These are phyloP conservation scores for Penicillium hordei DNA, from an alignment of 2,329 filamentous ascomycete genomes.

Conservation along the genomic window DNA sequence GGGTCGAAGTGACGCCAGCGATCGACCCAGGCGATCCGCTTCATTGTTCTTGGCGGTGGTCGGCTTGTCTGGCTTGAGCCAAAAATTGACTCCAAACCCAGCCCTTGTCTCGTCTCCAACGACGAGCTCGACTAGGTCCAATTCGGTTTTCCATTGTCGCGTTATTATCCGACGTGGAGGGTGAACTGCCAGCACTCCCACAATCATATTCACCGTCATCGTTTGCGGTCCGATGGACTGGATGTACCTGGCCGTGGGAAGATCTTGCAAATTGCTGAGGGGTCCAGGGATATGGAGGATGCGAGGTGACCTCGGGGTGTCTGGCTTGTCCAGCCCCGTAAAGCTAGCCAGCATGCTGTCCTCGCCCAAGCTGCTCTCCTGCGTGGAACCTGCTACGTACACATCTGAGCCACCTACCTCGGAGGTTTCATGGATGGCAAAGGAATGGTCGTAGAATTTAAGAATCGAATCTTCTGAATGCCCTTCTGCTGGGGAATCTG, in stretches of 20 bases:
- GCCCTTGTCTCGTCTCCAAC: slow-evolving; percentile 82
- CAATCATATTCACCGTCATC: slow-evolving; percentile 78
- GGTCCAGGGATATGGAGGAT: slow-evolving; percentile 43
- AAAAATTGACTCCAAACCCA: slow-evolving; percentile 81
- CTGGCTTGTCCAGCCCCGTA: slow-evolving; percentile 8
- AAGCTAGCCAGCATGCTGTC: slow-evolving; percentile 18
- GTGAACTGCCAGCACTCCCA: slow-evolving; percentile 71
- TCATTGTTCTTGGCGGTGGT: slow-evolving; percentile 15
- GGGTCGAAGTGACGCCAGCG: slow-evolving; percentile 54
- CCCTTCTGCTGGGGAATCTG: neutral
- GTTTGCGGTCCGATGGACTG: slow-evolving; percentile 72
- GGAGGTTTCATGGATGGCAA: slow-evolving; percentile 65
- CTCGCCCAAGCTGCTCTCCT: slow-evolving; percentile 27
- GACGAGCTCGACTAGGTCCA: slow-evolving; percentile 71
- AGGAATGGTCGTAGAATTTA: slow-evolving; percentile 76
- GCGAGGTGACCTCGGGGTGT: slow-evolving; percentile 4
- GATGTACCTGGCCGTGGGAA: slow-evolving; percentile 69
- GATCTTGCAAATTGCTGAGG: slow-evolving; percentile 64
- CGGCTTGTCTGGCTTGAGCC: slow-evolving; percentile 57
- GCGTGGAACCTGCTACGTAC: slow-evolving; percentile 21
- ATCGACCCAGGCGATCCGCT: slow-evolving; percentile 40
- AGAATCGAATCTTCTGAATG: slow-evolving; percentile 41
- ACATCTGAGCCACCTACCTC: slow-evolving; percentile 27
- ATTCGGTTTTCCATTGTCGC: slow-evolving; percentile 49
- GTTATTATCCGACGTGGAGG: slow-evolving; percentile 68